Percentiles rank a stretch among this genome's conserved stretches.
phyloP scores from a whole-genome alignment of 2,329 filamentous ascomycete species.

The Pseudocercospora macadamiae region DNA sequence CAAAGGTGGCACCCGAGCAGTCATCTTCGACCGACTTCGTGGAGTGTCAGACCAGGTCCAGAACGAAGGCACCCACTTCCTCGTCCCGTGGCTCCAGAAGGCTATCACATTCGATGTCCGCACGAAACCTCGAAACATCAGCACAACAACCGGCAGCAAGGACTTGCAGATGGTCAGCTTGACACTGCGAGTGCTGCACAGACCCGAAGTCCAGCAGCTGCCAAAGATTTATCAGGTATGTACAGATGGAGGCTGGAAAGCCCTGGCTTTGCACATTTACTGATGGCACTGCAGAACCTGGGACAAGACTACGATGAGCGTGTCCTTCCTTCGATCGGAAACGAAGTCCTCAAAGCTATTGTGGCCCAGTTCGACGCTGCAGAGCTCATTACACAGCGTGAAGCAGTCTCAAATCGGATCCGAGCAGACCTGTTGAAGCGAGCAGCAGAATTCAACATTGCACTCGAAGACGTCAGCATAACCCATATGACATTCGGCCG shows the following conservation, averaged over 20 bases:
- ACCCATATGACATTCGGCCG: slow-evolving; percentile 99
- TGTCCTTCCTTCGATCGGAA: slow-evolving; percentile 58
- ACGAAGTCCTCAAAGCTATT: slow-evolving; percentile 59
- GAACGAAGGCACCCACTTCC: slow-evolving; percentile 96
- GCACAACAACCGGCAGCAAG: slow-evolving; percentile 96
- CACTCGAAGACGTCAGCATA: slow-evolving; percentile 97
- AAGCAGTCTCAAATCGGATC: slow-evolving; percentile 94
- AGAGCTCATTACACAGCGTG: slow-evolving; percentile 90
- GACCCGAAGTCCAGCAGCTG: slow-evolving; percentile 87
- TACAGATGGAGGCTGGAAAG: too few species aligned
- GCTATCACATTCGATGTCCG: slow-evolving; percentile 96
- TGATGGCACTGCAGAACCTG: slow-evolving; percentile 68
- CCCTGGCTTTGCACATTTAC: not conserved
- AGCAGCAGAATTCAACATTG: slow-evolving; percentile 97
- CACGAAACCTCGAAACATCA: slow-evolving; percentile 96
- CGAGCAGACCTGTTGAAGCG: slow-evolving; percentile 88
- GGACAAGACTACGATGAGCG: slow-evolving; percentile 92
- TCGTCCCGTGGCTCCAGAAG: slow-evolving; percentile 93
- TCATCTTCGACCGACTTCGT: slow-evolving; percentile 93
- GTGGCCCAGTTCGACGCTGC: slow-evolving; percentile 58
- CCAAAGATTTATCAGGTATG: slow-evolving; percentile 98
- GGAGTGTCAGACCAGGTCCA: slow-evolving; percentile 92
- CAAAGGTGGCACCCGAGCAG: slow-evolving; percentile 87
- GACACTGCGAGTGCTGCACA: slow-evolving; percentile 91
- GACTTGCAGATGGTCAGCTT: slow-evolving; percentile 99